Evolutionary conservation across 805 yeast genomes (phyloP), one percentile per base, ranked within the genome.

Genomic region (Yarrowia porcina): DNA sequence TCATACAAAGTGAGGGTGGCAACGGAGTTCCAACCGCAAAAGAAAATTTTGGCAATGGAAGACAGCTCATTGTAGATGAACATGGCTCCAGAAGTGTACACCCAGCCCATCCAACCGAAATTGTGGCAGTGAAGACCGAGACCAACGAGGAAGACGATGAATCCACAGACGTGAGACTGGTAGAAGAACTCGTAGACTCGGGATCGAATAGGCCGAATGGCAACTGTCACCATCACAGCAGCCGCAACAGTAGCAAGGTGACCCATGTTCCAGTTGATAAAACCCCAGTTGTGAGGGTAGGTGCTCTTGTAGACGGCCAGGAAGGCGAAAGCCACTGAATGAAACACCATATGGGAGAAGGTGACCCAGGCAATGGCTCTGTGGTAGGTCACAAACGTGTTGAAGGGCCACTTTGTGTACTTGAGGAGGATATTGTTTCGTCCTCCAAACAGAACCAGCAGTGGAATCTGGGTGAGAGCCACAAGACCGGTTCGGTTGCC

Each of bases 41-140:
- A 36, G 42, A 52, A 52, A 7, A 52, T 52, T 17, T 52, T 52
- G 44, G 44, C 59, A 13, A 52, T 36, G 3, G 59, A 52, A 3
- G 44, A 52, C 32, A 52, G 18, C 33, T 52, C 44, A 11, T 52
- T 52, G 59, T 36, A 52, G 10, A 15, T 15, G 10, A 56, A 41
- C 15, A 56, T 18, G 32, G 42, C 68, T 3, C 65, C 21, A 3
- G 69, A 41, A 7, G 80, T 75, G 63, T 81, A 81, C 3, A 81
- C 68, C 77, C 80, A 82, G 61, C 76, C 79, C 70, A 77, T 77
- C 81, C 83, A 82, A 0, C 83, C 83, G 64, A 81, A 76, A 71
- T 56, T 77, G 70, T 10, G 63, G 71, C 86, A 80, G 70, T 88
- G 92, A 28, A 75, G 74, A 81, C 83, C 86, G 60, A 82, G 77